Evolutionary conservation across 2,329 filamentous ascomycete species (phyloP).

Genomic region (Penicillium sp.): DNA sequence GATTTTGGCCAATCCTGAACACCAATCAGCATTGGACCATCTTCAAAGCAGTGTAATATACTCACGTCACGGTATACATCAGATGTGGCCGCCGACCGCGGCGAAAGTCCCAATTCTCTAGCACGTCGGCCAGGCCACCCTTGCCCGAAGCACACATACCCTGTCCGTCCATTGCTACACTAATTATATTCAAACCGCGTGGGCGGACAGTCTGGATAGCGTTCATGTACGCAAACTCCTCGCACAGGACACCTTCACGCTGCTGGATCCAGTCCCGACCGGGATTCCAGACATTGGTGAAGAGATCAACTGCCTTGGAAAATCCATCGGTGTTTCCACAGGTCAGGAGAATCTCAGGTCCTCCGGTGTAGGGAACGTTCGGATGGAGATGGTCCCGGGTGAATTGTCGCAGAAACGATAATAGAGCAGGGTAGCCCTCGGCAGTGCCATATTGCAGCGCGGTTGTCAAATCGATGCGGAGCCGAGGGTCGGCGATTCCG

Average conservation of each 20-base stretch:
- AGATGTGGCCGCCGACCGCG: slow-evolving; percentile 76
- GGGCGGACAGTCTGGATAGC: slow-evolving; percentile 67
- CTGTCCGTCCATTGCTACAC: slow-evolving; percentile 72
- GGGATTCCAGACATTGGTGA: slow-evolving; percentile 73
- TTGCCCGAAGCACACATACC: slow-evolving; percentile 75
- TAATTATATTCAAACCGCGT: slow-evolving; percentile 68
- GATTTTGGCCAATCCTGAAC: slow-evolving; percentile 79
- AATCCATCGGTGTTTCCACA: slow-evolving; percentile 85
- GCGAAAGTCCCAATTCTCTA: slow-evolving; percentile 76
- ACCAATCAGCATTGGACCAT: background rate
- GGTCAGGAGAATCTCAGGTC: slow-evolving; percentile 74
- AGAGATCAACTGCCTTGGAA: slow-evolving; percentile 70
- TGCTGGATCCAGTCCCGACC: slow-evolving; percentile 65
- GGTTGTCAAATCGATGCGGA: slow-evolving; percentile 75
- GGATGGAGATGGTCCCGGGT: slow-evolving; percentile 74
- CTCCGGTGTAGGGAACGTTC: slow-evolving; percentile 72
- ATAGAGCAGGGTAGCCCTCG: slow-evolving; percentile 75
- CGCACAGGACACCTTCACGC: slow-evolving; percentile 73
- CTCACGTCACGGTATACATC: slow-evolving; percentile 86
- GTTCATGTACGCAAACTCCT: slow-evolving; percentile 79
- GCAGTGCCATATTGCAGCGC: slow-evolving; percentile 86
- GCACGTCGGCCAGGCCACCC: slow-evolving; percentile 72
- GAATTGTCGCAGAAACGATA: slow-evolving; percentile 76
- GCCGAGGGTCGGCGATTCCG: slow-evolving; percentile 55
- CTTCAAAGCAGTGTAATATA: slow-evolving; percentile 23